These are phyloP conservation scores for Tricholoma flavovirens DNA, from an alignment of 768 basidiomycete species.

Conservation along the genomic window DNA sequence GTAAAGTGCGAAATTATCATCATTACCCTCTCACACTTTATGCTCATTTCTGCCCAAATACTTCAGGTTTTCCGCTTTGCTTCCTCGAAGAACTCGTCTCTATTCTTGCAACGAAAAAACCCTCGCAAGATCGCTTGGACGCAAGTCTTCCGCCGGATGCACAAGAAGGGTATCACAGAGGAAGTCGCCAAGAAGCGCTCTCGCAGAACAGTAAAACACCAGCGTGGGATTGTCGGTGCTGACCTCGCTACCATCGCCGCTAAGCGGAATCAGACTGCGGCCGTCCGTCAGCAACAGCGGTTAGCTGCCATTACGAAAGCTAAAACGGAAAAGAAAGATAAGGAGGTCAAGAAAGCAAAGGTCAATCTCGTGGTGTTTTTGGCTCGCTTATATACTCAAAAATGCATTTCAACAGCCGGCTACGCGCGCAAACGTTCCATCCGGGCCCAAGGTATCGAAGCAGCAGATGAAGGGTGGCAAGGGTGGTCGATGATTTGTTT, in stretches of 20 bases:
- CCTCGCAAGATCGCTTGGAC: conserved; percentile 99
- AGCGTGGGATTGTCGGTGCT: conserved; percentile 97
- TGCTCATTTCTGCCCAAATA: background rate
- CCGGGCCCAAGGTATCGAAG: conserved; percentile 85
- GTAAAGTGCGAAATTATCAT: conserved; percentile 59
- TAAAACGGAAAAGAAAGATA: conserved; percentile 95
- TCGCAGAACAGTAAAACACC: conserved; percentile 94
- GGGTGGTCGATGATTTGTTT: conserved; percentile 54
- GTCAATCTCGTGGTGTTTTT: conserved; percentile 30
- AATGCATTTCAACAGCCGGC: conserved; percentile 43
- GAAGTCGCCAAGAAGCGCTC: conserved; percentile 99
- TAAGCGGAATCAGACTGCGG: conserved; percentile 87
- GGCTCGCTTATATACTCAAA: conserved; percentile 5
- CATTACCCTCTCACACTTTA: background rate
- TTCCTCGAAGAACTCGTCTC: conserved; percentile 87
- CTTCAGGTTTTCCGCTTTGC: conserved; percentile 91
- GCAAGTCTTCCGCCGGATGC: conserved; percentile 88
- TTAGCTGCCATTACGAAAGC: conserved; percentile 87
- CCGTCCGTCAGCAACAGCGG: conserved; percentile 75
- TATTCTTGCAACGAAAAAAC: conserved; percentile 99
- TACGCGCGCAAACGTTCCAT: conserved; percentile 42
- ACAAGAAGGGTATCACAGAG: conserved; percentile 99
- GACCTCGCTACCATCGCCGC: conserved; percentile 89
- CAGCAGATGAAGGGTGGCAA: conserved; percentile 94
- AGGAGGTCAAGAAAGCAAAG: conserved; percentile 88